Evolutionary conservation across 768 basidiomycete species (phyloP).

Genomic region (Leccinum barrowsii): DNA sequence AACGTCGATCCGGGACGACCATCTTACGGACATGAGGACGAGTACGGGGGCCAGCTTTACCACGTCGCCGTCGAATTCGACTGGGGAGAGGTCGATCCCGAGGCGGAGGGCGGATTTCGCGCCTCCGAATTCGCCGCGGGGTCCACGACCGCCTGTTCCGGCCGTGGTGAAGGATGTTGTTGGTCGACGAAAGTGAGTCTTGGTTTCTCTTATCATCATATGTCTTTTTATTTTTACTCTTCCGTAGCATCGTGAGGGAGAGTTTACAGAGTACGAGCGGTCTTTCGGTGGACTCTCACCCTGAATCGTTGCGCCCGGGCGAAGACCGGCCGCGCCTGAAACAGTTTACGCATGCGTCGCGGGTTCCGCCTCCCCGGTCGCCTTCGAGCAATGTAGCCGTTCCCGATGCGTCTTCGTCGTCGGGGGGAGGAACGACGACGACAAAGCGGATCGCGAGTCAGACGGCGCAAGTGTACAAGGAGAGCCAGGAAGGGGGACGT

Average conservation of each 20-base stretch:
- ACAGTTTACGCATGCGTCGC: constrained; percentile 65
- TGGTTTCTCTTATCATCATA: neutral
- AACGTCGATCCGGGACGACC: constrained; percentile 41
- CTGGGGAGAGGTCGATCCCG: constrained; percentile 62
- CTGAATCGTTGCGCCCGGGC: constrained; percentile 29
- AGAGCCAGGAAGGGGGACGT: constrained; percentile 32
- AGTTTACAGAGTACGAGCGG: constrained; percentile 46
- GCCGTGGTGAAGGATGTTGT: constrained; percentile 20
- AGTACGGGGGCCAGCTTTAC: constrained; percentile 44
- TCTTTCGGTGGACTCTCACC: constrained; percentile 33
- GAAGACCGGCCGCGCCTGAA: constrained; percentile 57
- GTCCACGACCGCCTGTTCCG: constrained; percentile 26
- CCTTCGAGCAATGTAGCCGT: constrained; percentile 28
- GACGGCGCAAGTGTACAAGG: constrained; percentile 55
- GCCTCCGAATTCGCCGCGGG: constrained; percentile 48
- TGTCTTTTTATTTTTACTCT: constrained; percentile 17
- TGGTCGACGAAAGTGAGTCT: constrained; percentile 22
- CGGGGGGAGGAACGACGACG: constrained; percentile 17
- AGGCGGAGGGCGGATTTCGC: constrained; percentile 66
- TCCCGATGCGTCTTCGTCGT: neutral
- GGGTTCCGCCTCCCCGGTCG: constrained; percentile 59
- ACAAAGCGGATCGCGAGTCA: constrained; percentile 56
- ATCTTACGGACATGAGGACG: constrained; percentile 28
- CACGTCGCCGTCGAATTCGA: constrained; percentile 63
- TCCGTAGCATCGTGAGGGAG: constrained; percentile 46